Base-by-base conservation (phyloP, 441 rosid genomes). In the Pelargonium fulgidum region DNA sequence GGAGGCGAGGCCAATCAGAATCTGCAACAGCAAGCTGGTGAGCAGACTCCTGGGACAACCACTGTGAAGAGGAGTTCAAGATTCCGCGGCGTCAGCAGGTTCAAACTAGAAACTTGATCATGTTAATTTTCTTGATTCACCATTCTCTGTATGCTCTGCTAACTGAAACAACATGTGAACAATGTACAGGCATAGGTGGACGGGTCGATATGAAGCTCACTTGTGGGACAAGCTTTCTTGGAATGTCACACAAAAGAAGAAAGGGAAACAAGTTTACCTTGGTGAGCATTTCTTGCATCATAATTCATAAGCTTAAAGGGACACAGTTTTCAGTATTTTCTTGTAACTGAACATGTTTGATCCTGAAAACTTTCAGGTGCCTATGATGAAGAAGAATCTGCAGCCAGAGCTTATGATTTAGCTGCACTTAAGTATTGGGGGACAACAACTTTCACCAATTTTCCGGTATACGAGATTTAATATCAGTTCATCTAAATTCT, bases 41-140 rank as follows among this genome's bases (percentile, higher is more conserved):
- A 62, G 29, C 39, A 62, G 16, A 20, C 39, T 10, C 22, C 65
- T 22, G n/a, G 48, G 2, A 10, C 59, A 5, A 72, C 79, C 7
- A 81, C 89, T 12, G 82, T 82, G 67, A 87, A 85, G 75, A 85
- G 92, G 77, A 87, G 90, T 67, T 88, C 93, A 17, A 81, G 78
- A 61, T 88, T 82, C 41, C 86, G 90, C 0, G 93, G 93, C 0
- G 90, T 88, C 8, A 88, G 90, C 89, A 83, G 85, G 92, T 84
- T 69, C 79, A 14, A 41, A 62, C n/a, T 75, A 19, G 9, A 14
- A 54, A 0, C 61, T 54, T 54, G 22, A 48, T 48, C 14, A 11
- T 12, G 5, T 48, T 47, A 2, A 10, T 47, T 48, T 48, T n/a
- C 54, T 48, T 11, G 54, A 48, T 48, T 48, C 13, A 7, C 41